Evolutionary conservation across 768 basidiomycete species (phyloP), one percentile per base, ranked within the genome.

Genomic region (Kwoniella shandongensis): DNA sequence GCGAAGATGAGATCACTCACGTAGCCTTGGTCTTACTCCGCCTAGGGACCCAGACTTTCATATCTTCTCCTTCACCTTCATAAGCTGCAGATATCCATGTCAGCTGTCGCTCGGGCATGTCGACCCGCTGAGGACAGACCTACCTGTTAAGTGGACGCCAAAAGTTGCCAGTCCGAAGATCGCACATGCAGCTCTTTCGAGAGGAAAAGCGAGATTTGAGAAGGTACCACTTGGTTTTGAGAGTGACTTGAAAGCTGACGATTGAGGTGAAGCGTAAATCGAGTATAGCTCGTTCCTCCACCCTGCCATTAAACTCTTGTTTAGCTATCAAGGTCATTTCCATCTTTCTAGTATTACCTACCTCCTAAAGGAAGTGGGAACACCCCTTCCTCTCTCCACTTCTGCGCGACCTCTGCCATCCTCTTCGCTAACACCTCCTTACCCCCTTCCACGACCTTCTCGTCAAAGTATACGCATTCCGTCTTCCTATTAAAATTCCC

Each of bases 111-210:
- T 17, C 40, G 40, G 40, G 7, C 7, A 22, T 17, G 20, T 6
- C 40, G n/a, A 29, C 22, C 35, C n/a, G 26, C 2, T 20, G 17
- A 17, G 40, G 12, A 17, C 7, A 49, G 20, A 47, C 27, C 20
- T 32, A 74, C 79, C 78, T 18, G 84, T 88, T 85, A 93, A 83
- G 75, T 98, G 96, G 2, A 94, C 88, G 0, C 96, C 94, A 66
- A 88, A 92, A 0, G 93, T 96, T 49, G 89, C 82, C 6, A 93
- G 76, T 2, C 94, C 92, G 67, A 98, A 97, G 30, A 98, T 78
- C 0, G 87, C 83, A 73, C 89, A 91, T 2, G 91, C 91, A 1
- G 89, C 81, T 38, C 94, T 83, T 76, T 98, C 96, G 82, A 98
- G 83, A 73, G 85, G 83, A 75, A 98, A 96, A 20, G 83, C 89